Base-by-base conservation (phyloP, 2,329 filamentous ascomycete species). In the Talaromyces sp. region DNA sequence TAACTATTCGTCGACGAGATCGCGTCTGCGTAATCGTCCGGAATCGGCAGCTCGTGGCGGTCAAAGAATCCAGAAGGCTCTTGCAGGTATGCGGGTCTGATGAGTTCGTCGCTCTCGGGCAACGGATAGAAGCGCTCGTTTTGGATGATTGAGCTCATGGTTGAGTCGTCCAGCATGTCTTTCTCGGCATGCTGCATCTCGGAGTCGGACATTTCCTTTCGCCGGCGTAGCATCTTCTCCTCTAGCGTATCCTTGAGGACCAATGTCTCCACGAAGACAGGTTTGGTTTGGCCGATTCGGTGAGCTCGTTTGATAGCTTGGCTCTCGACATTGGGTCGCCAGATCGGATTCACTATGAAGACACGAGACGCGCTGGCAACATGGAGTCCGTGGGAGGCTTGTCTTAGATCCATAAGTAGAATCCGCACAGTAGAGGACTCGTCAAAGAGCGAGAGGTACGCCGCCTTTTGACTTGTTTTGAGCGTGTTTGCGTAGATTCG, bases 261-360 rank as follows among this genome's bases (percentile, higher is more conserved):
- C 1, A 97, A 77, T 0, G 92, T 97, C 75, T 97, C 91, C 0
- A 96, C 92, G 9, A 85, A 85, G 0, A 97, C 92, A 0, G 86
- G 84, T 62, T 84, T 87, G 0, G 78, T 86, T 72, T 97, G 92
- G 11, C 91, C 92, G 66, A 97, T 95, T 12, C 93, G 84, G 65
- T 95, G 89, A 0, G 90, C 91, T 69, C 93, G 87, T 62, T 95
- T 96, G 64, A 97, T 91, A 0, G 93, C 93, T 73, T 97, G 93
- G 1, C 90, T 91, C 72, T 96, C 90, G 0, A 96, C 83, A 64
- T 90, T 79, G 0, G 91, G 91, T 57, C 92, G 89, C 71, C 94
- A 88, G 12, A 96, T 90, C 0, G 93, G 92, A 64, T 89, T 93
- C 59, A 96, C 83, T 64, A 97, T 97, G 74, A 92, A 95, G 10